Conservation (phyloP, 2,329 filamentous ascomycete species). For the Elsinoe arachidis region DNA sequence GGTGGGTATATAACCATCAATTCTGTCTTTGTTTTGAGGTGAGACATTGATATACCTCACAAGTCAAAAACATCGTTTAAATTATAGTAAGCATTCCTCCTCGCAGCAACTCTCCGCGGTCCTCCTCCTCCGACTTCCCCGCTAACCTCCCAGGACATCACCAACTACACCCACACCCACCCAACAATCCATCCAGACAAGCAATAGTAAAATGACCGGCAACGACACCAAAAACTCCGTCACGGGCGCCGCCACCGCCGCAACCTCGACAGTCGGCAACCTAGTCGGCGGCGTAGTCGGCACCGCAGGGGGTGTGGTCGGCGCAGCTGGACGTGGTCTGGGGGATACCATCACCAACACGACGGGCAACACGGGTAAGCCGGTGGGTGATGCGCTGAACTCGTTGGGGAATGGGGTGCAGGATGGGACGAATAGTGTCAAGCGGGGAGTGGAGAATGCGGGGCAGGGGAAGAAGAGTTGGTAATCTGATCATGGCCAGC, state of each 20-base stretch:
- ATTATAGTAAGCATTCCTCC: too few species aligned
- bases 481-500: neutral
- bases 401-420: conserved; percentile 39
- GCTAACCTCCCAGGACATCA: neutral
- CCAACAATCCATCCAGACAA: neutral
- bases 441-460: conserved; percentile 39
- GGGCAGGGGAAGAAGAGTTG: conserved; percentile 37
- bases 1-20: neutral
- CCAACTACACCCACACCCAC: neutral
- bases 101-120: neutral
- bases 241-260: conserved; percentile 46
- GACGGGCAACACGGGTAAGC: conserved; percentile 33
- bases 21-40: neutral
- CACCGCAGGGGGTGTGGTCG: conserved; percentile 46
- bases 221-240: conserved; percentile 31
- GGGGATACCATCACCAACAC: conserved; percentile 40
- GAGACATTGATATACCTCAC: neutral
- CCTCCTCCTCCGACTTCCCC: too few species aligned
- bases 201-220: neutral
- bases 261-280: conserved; percentile 49
- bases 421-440: conserved; percentile 34
- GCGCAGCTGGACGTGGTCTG: conserved; percentile 35
- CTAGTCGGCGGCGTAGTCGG: conserved; percentile 46
- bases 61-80: too few species aligned
- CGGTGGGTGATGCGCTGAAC: conserved; percentile 35